These are phyloP conservation scores for Fusarium nodosum DNA, from an alignment of 2,329 filamentous ascomycete genomes.

Conservation along the genomic window DNA sequence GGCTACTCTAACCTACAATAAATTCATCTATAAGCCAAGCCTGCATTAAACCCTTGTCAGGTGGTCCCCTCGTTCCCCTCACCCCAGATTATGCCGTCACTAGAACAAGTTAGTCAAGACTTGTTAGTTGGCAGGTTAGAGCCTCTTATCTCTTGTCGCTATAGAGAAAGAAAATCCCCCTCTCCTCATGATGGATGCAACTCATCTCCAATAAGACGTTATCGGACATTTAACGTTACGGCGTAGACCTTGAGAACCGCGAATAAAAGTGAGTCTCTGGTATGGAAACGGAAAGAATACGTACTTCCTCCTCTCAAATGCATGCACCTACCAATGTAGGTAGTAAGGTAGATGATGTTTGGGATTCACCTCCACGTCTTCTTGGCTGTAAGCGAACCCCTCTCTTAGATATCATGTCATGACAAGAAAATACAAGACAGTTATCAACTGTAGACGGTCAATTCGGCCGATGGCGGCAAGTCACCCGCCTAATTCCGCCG, in stretches of 20 bases:
- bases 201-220: constrained; percentile 8
- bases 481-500: constrained; percentile 31
- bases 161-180: neutral
- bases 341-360: too few relatives aligned
- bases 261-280: neutral
- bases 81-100: constrained; percentile 39
- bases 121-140: neutral
- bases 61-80: constrained; percentile 26
- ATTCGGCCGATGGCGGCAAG: constrained; percentile 37
- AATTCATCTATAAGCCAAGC: constrained; percentile 13
- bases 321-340: too few relatives aligned
- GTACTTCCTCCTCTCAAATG: neutral
- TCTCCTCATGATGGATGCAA: constrained; percentile 39
- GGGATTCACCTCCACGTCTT: neutral
- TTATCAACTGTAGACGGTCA: constrained; percentile 12
- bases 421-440: constrained; percentile 8
- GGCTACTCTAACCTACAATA: constrained; percentile 21
- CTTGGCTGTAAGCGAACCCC: constrained; percentile 24
- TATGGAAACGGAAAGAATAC: constrained; percentile 18
- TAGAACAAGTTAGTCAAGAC: neutral
- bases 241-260: constrained; percentile 25
- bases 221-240: constrained; percentile 25
- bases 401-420: constrained; percentile 33
- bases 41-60: constrained; percentile 40
- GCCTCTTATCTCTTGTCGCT: neutral